Conservation (phyloP, 225 moss, liverwort and hornwort genomes). For the Pseudoscleropodium purum region DNA sequence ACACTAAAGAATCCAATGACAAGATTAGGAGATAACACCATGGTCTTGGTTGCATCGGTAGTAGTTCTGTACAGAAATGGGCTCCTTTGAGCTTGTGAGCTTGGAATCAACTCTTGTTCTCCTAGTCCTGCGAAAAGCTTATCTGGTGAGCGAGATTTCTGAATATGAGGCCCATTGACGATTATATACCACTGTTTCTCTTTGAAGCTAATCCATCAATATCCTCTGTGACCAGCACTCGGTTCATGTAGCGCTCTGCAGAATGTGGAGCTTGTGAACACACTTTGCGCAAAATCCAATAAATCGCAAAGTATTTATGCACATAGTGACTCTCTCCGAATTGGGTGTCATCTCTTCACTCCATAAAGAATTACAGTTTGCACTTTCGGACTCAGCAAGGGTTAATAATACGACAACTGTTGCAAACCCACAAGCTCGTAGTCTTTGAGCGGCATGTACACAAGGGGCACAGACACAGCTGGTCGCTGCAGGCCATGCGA, state of each 20-base stretch:
- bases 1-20: background rate
- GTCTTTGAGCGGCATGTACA: slow-evolving; percentile 24
- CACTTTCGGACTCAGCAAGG: background rate
- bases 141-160: background rate
- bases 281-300: background rate
- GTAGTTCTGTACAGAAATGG: background rate
- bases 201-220: background rate
- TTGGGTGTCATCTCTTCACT: too few relatives aligned
- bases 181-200: background rate
- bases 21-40: background rate
- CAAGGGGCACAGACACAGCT: background rate
- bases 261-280: background rate
- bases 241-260: background rate
- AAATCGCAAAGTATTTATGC: background rate
- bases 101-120: background rate
- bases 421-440: slow-evolving; percentile 29
- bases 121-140: background rate
- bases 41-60: background rate
- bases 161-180: background rate
- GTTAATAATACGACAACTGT: slow-evolving; percentile 15
- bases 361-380: background rate
- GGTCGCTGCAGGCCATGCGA: slow-evolving; percentile 13
- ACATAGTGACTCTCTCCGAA: background rate
- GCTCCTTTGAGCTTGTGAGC: background rate
- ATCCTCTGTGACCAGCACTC: background rate